Base-by-base conservation (phyloP, 345 rosid species). In the Cardamine occulta region DNA sequence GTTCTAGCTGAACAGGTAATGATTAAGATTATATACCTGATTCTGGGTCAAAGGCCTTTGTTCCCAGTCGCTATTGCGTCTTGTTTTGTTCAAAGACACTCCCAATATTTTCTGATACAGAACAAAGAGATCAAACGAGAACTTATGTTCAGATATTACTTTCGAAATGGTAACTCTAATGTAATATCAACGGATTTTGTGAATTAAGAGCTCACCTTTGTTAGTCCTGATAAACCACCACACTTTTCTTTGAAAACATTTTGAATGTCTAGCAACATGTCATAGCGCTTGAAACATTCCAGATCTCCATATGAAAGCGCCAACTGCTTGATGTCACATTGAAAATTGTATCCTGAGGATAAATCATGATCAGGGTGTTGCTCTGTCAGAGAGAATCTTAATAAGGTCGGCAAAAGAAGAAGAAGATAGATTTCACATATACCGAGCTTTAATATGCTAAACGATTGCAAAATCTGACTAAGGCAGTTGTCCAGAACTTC, bases 21-120 rank as follows among this genome's bases (percentile, higher is more conserved):
- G 40, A 60, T 7, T 15, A 67, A 26, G 39, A 44, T 32, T 19
- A 74, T 11, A 42, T 77, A 93, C 99, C 96, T 92, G 95, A 77
- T 89, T 84, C 82, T 40, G 84, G 39, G 79, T 86, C 83, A 94
- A 84, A 56, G 98, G 98, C 14, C 97, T 81, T 66, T 83, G 83
- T 80, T 91, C 96, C 98, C 98, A 94, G 78, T 94, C 74, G 78
- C 96, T 86, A 72, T 90, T 90, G 66, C 90, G 85, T 74, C 96
- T 90, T 32, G 95, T 88, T 84, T 95, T 95, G 81, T 90, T 95
- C 85, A 95, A 80, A 74, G 96, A 86, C 19, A 79, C 95, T 75
- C 99, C 99, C 76, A 92, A 76, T 79, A 94, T 84, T 90, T 89
- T 90, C 97, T 94, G 63, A 31, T 64, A 42, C 73, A 52, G 45